Conservation (phyloP, 2,329 filamentous ascomycete genomes). For the Beauveria rudraprayagi region DNA sequence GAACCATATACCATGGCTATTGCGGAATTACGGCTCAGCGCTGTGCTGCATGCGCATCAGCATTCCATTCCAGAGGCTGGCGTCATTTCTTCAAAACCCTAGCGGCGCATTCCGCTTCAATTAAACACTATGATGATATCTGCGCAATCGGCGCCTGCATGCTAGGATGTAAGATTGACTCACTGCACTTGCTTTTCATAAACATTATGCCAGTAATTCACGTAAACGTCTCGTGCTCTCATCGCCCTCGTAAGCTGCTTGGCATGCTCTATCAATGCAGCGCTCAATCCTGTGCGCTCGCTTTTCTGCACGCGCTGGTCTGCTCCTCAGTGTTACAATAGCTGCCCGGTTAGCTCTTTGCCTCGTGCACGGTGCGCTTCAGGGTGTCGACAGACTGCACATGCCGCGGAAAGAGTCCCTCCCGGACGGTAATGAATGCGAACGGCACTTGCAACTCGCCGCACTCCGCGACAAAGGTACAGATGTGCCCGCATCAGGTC, state of each 20-base stretch:
- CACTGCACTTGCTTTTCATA: conserved; percentile 16
- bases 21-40: background rate
- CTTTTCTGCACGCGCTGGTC: conserved; percentile 11
- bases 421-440: conserved; percentile 3
- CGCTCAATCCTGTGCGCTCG: conserved; percentile 10
- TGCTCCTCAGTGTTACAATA: conserved; percentile 15
- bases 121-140: conserved; percentile 5
- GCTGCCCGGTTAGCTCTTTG: background rate
- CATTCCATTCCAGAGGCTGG: background rate
- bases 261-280: conserved; percentile 12
- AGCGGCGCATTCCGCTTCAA: conserved; percentile 8
- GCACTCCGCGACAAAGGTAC: conserved; percentile 21
- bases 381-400: conserved; percentile 8
- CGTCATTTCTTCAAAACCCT: background rate
- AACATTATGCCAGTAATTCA: conserved; percentile 22
- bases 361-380: background rate
- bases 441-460: background rate
- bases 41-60: background rate
- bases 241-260: conserved; percentile 2
- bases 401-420: conserved; percentile 13
- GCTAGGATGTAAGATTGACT: background rate
- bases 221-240: conserved; percentile 16
- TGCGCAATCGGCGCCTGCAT: background rate
- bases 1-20: background rate
- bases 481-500: conserved; percentile 18